Base-by-base conservation (phyloP, 805 yeast species). In the Cyberlindnera meyerae region DNA sequence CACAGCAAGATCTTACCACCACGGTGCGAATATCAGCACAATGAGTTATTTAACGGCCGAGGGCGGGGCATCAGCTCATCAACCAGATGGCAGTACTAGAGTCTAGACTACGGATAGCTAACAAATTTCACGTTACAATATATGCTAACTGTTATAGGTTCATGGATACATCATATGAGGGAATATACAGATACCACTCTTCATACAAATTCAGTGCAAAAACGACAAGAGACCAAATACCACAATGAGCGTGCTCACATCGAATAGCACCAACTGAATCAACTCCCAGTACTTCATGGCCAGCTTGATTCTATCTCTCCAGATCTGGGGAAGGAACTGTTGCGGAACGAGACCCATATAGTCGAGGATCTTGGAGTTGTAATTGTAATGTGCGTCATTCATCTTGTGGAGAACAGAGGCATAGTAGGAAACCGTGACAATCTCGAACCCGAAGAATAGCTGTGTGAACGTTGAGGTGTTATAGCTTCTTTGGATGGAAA, bases 251-350 rank as follows among this genome's bases (percentile, higher is more conserved):
- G 42, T 39, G 33, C 50, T 39, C 9, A 50, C 14, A 37, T 53
- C 59, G 36, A 52, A 54, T 31, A 50, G n/a, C 8, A 45, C 33
- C 29, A 53, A 28, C 6, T 47, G 44, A 3, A 49, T 16, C 22
- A 54, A 31, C 24, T 54, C 57, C 27, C 42, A 32, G 33, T 54
- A 54, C 34, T 52, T 54, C 24, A 54, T 44, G 6, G 42, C 40
- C 17, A 51, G 29, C 36, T 40, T 54, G 32, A 53, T 33, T 22
- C 51, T 44, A 11, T 32, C 18, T 34, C 47, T 51, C 50, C 49
- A 44, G 1, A 20, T 22, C 4, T 12, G 18, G 4, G 49, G 28
- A 8, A 54, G 14, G 32, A 52, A 26, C 3, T 38, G 35, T 12
- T 48, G 50, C 3, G 57, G 57, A 3, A 54, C 37, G 11, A 31